phyloP scores from a whole-genome alignment of 306 rosid species.

The Rubus idaeus region DNA sequence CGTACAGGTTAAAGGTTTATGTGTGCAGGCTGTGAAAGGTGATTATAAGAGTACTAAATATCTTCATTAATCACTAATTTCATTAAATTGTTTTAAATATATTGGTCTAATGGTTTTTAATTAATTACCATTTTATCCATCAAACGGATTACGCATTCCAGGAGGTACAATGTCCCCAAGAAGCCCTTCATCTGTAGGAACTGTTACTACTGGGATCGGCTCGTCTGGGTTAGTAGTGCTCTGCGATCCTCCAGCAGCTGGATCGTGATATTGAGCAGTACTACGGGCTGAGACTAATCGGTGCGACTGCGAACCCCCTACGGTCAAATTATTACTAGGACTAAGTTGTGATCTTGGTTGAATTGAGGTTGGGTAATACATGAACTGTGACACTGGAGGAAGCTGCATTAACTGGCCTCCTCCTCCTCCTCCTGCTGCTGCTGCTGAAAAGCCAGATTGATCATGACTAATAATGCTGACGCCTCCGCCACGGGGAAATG shows the following conservation, averaged over 20 bases:
- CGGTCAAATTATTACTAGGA: constrained; percentile 19
- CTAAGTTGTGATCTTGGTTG: constrained; percentile 30
- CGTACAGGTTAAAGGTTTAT: background rate
- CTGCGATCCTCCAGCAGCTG: constrained; percentile 23
- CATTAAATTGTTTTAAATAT: background rate
- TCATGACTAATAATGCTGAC: constrained; percentile 35
- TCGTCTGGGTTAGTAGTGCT: constrained; percentile 2
- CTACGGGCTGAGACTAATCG: constrained; percentile 13
- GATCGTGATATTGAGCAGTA: background rate
- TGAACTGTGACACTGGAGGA: constrained; percentile 49
- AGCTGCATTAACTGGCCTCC: constrained; percentile 19
- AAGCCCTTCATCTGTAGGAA: constrained; percentile 60
- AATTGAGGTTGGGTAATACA: constrained; percentile 45
- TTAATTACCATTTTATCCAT: constrained; percentile 23
- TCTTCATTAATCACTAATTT: background rate
- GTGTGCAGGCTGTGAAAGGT: background rate
- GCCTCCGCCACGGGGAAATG: constrained; percentile 63
- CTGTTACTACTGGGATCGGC: background rate
- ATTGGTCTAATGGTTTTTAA: background rate
- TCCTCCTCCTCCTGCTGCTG: constrained; percentile 14
- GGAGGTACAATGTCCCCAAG: constrained; percentile 89
- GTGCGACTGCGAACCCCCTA: background rate
- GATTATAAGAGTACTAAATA: background rate
- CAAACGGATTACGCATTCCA: constrained; percentile 53
- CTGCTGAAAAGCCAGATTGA: constrained; percentile 25